Evolutionary conservation across 2,329 filamentous ascomycete genomes (phyloP).

Genomic region (Epichloe scottii): DNA sequence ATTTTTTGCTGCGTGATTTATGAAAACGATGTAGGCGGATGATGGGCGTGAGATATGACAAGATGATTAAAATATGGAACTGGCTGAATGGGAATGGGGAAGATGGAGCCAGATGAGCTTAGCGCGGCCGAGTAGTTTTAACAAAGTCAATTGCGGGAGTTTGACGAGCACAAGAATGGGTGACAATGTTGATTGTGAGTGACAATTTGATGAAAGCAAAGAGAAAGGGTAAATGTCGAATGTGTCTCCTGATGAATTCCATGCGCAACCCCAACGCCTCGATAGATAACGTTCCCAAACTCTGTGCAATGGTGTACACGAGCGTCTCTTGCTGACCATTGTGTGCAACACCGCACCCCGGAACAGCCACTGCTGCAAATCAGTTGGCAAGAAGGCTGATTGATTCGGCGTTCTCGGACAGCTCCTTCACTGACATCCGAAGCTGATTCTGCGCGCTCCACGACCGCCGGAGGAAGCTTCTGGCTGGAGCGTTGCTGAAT

Average conservation of each 20-base stretch:
- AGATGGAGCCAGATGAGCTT: not conserved
- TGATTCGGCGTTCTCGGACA: constrained; percentile 12
- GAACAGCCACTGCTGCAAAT: constrained; percentile 39
- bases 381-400: constrained; percentile 32
- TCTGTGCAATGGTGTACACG: not conserved
- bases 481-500: constrained; percentile 59
- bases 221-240: no score
- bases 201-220: no score
- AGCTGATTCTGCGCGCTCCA: constrained; percentile 3
- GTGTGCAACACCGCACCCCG: constrained; percentile 36
- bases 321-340: no score
- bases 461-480: constrained; percentile 25
- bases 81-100: not conserved
- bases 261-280: not conserved
- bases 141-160: no score
- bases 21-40: not conserved
- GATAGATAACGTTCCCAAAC: not conserved
- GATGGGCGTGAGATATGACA: not conserved
- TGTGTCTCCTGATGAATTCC: no score
- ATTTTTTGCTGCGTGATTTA: not conserved
- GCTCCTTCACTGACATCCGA: constrained; percentile 7
- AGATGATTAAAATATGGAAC: not conserved
- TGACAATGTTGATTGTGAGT: no score
- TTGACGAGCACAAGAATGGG: no score
- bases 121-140: not conserved